A percentile compares a stretch with the other conserved stretches of the same genome.
phyloP scores from a whole-genome alignment of 768 basidiomycete genomes.

The Podaxis sp. region DNA sequence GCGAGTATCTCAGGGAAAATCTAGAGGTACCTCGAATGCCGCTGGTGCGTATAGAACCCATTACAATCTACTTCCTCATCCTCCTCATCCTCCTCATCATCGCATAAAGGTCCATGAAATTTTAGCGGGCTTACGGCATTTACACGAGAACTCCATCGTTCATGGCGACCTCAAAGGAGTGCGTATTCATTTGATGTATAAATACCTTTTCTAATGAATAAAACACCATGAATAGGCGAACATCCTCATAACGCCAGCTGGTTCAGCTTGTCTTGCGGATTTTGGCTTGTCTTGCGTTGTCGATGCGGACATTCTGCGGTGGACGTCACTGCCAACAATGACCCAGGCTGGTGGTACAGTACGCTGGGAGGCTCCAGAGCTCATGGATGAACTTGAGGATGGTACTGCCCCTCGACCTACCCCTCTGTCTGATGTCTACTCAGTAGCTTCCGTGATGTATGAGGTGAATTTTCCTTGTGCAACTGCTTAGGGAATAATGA shows the following conservation, averaged over 20 bases:
- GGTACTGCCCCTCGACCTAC: neutral
- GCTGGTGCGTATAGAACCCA: neutral
- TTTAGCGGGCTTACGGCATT: constrained; percentile 36
- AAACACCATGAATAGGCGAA: constrained; percentile 28
- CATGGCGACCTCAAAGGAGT: constrained; percentile 48
- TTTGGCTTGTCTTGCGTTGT: constrained; percentile 33
- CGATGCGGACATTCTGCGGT: constrained; percentile 24
- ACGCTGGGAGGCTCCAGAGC: constrained; percentile 34
- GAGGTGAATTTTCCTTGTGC: neutral
- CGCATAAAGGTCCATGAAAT: constrained; percentile 34
- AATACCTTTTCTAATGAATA: neutral
- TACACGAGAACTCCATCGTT: constrained; percentile 40
- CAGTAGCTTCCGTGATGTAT: constrained; percentile 11
- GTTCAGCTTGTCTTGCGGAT: constrained; percentile 29
- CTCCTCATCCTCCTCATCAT: neutral
- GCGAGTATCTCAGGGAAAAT: constrained; percentile 8
- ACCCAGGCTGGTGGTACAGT: constrained; percentile 22
- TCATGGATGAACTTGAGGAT: constrained; percentile 22
- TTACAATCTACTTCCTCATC: neutral
- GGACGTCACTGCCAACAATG: constrained; percentile 24
- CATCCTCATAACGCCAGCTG: constrained; percentile 36
- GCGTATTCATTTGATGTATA: constrained; percentile 13
- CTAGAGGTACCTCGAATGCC: neutral
- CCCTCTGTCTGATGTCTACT: constrained; percentile 5
- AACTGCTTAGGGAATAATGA: neutral